Conservation (phyloP, 208 protist species). For the Porcisia hertigi region DNA sequence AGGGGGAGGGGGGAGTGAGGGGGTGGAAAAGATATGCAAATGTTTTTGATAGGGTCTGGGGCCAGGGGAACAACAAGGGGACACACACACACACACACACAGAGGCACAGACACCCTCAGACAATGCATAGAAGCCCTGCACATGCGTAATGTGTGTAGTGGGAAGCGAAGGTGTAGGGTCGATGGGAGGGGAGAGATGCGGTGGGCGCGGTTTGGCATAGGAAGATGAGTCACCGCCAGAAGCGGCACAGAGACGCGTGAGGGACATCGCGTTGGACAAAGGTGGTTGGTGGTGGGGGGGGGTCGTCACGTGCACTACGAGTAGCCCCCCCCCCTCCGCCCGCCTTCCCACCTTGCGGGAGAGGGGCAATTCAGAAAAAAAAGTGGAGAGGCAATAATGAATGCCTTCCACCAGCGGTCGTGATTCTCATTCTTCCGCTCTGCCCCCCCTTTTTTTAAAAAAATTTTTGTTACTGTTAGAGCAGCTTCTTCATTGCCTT, state of each 20-base stretch:
- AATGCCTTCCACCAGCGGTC: neutral
- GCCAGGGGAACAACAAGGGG: neutral
- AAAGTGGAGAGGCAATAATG: neutral
- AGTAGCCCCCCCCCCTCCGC: neutral
- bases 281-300: neutral
- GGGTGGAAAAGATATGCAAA: neutral
- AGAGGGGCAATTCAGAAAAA: constrained; percentile 4
- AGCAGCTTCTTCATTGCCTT: no score
- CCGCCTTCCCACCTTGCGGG: no score
- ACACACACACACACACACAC: no score
- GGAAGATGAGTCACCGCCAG: neutral
- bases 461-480: no score
- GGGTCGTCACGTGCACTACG: neutral
- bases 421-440: neutral
- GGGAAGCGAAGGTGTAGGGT: neutral
- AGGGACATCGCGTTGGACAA: neutral
- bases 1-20: neutral
- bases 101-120: no score
- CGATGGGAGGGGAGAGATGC: neutral
- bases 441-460: no score
- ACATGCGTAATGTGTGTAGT: neutral
- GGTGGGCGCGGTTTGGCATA: neutral
- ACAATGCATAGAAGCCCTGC: no score
- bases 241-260: neutral
- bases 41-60: neutral